Conservation (phyloP, 768 basidiomycete species). For the Leccinum broughii region DNA sequence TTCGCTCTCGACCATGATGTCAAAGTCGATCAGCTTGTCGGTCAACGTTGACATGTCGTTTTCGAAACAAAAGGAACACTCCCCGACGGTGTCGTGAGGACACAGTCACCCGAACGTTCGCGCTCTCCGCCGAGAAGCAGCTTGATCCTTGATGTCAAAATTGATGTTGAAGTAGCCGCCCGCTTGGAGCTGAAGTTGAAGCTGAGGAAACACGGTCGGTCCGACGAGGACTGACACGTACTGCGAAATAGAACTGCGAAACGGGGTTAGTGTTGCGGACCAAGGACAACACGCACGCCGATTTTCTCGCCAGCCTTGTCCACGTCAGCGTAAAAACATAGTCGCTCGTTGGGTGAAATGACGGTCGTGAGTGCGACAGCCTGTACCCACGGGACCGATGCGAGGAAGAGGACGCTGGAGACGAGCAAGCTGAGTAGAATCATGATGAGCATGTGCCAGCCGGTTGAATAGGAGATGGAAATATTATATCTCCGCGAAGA, state of each 20-base stretch:
- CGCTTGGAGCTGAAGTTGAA: constrained; percentile 74
- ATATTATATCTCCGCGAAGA: constrained; percentile 17
- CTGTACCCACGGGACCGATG: constrained; percentile 36
- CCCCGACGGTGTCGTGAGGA: constrained; percentile 87
- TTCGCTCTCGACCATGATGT: constrained; percentile 98
- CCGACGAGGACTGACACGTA: constrained; percentile 38
- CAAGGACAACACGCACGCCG: constrained; percentile 53
- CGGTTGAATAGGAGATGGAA: constrained; percentile 19
- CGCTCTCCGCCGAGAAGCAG: constrained; percentile 83
- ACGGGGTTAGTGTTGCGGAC: constrained; percentile 11
- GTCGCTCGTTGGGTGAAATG: constrained; percentile 73
- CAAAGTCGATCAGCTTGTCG: constrained; percentile 92
- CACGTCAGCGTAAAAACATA: constrained; percentile 95
- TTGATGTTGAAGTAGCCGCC: constrained; percentile 97
- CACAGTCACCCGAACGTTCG: constrained; percentile 95
- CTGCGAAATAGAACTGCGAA: constrained; percentile 92
- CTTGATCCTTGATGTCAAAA: constrained; percentile 91
- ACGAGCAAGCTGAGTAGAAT: constrained; percentile 23
- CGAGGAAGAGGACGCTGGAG: constrained; percentile 29
- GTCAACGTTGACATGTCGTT: constrained; percentile 96
- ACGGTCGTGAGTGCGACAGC: constrained; percentile 79
- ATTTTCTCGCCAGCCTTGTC: constrained; percentile 95
- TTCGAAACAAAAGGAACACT: constrained; percentile 96
- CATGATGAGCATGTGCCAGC: constrained; percentile 21
- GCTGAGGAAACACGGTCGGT: neutral